phyloP scores from a whole-genome alignment of 805 yeast genomes.

The Pichia scutulata region DNA sequence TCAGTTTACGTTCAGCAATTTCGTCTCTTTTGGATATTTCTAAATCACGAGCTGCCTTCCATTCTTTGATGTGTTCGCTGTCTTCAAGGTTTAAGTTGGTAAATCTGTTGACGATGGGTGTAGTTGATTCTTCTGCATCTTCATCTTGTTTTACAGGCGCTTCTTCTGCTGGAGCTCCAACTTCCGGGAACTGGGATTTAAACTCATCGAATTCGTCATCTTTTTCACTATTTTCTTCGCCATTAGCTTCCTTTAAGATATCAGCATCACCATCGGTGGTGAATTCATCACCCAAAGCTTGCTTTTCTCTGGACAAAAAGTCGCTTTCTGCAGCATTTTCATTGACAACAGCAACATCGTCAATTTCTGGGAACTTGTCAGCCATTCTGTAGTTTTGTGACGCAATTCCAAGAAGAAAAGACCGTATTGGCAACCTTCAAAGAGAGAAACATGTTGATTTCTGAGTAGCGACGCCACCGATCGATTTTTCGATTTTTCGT shows the following conservation, averaged over 20 bases:
- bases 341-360: conserved; percentile 28
- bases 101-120: conserved; percentile 37
- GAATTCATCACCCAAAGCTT: conserved; percentile 63
- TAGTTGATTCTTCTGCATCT: conserved; percentile 22
- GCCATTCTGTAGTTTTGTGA: conserved; percentile 39
- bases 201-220: conserved; percentile 49
- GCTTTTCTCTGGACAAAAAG: conserved; percentile 62
- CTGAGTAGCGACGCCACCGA: neutral
- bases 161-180: conserved; percentile 22
- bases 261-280: conserved; percentile 55
- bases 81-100: conserved; percentile 35
- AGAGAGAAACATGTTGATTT: neutral
- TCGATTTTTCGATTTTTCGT: too few relatives aligned
- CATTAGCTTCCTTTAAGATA: conserved; percentile 26
- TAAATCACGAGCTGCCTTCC: conserved; percentile 75
- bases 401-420: too few relatives aligned
- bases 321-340: conserved; percentile 29
- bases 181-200: conserved; percentile 59
- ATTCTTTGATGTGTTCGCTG: conserved; percentile 56
- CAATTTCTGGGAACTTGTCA: conserved; percentile 69
- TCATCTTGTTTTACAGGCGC: neutral
- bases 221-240: conserved; percentile 29
- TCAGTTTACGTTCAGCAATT: conserved; percentile 53
- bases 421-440: too few relatives aligned
- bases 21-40: conserved; percentile 78